These are phyloP conservation scores for Protomyces inundatus DNA, from an alignment of 1,139 yeast species.

Conservation along the genomic window DNA sequence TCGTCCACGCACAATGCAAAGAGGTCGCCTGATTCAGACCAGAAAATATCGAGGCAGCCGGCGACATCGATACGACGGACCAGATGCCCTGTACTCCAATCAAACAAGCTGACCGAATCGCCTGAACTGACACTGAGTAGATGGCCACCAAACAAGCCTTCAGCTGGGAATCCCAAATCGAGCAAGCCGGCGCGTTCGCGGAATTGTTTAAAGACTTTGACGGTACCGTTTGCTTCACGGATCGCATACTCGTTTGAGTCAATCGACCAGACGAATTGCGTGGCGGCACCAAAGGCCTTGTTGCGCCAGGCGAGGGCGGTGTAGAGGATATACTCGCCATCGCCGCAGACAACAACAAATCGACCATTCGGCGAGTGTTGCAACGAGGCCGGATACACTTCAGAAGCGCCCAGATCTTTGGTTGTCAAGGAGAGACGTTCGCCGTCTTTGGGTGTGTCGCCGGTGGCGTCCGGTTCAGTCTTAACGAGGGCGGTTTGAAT, in stretches of 20 bases:
- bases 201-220: slow-evolving; percentile 75
- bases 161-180: slow-evolving; percentile 57
- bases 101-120: slow-evolving; percentile 78
- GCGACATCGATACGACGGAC: slow-evolving; percentile 83
- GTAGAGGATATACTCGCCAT: slow-evolving; percentile 93
- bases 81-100: slow-evolving; percentile 82
- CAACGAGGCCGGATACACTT: slow-evolving; percentile 81
- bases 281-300: slow-evolving; percentile 83
- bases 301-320: slow-evolving; percentile 98
- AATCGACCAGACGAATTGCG: slow-evolving; percentile 91
- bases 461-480: slow-evolving; percentile 43
- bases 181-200: slow-evolving; percentile 66
- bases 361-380: slow-evolving; percentile 95
- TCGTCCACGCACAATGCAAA: slow-evolving; percentile 71
- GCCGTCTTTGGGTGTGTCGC: slow-evolving; percentile 52
- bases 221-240: slow-evolving; percentile 60
- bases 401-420: slow-evolving; percentile 87
- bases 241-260: slow-evolving; percentile 85
- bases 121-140: slow-evolving; percentile 66
- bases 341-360: slow-evolving; percentile 92
- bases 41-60: slow-evolving; percentile 57
- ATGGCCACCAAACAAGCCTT: slow-evolving; percentile 79
- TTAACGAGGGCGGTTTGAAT: slow-evolving; percentile 79
- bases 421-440: slow-evolving; percentile 68
- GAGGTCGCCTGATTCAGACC: slow-evolving; percentile 93